Conservation (phyloP, 2,329 filamentous ascomycete species). For the Nemania sp. region DNA sequence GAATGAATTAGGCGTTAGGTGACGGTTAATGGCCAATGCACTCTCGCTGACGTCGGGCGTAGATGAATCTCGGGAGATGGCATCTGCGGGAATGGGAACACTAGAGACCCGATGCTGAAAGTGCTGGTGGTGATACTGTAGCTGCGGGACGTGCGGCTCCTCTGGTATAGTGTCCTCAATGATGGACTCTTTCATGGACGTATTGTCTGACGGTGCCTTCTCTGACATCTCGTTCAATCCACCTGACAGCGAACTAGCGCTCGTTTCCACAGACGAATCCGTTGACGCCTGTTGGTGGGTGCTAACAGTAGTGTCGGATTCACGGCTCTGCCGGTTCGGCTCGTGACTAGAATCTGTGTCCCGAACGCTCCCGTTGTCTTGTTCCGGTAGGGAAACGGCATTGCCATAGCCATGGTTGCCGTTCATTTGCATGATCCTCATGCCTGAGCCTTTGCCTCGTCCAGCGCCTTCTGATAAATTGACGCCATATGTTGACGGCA, state of each 20-base stretch:
- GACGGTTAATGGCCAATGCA: slow-evolving; percentile 57
- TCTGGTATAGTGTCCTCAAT: slow-evolving; percentile 49
- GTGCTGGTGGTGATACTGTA: slow-evolving; percentile 64
- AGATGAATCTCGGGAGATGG: slow-evolving; percentile 50
- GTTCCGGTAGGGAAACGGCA: slow-evolving; percentile 19
- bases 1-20: slow-evolving; percentile 62
- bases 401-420: slow-evolving; percentile 24
- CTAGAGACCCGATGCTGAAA: slow-evolving; percentile 49
- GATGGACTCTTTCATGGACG: slow-evolving; percentile 56
- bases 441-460: slow-evolving; percentile 26
- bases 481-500: slow-evolving; percentile 25
- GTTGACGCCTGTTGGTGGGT: slow-evolving; percentile 54
- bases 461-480: slow-evolving; percentile 31
- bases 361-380: slow-evolving; percentile 26
- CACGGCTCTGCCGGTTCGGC: slow-evolving; percentile 53
- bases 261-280: slow-evolving; percentile 58
- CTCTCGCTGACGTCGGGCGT: slow-evolving; percentile 57
- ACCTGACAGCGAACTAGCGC: slow-evolving; percentile 58
- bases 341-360: slow-evolving; percentile 31
- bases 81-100: slow-evolving; percentile 47
- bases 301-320: slow-evolving; percentile 56
- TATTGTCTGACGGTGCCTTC: slow-evolving; percentile 44
- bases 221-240: slow-evolving; percentile 52
- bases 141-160: slow-evolving; percentile 54
- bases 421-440: slow-evolving; percentile 23